Percentiles rank a stretch among this genome's conserved stretches.
Conservation (phyloP, 2,329 filamentous ascomycete genomes). For the Lasiodiplodia sp. region DNA sequence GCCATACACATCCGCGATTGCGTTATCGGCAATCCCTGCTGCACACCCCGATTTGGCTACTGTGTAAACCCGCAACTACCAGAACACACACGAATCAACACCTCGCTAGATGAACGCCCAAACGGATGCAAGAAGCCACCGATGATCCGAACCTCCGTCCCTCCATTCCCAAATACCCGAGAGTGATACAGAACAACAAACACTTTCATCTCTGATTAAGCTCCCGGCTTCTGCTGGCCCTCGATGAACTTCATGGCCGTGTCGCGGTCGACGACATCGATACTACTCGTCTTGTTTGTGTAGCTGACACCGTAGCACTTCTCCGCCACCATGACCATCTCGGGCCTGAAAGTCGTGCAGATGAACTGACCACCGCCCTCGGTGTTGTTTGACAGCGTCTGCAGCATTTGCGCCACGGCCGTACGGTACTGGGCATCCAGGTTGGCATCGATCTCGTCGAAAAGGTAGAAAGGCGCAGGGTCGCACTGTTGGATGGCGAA, state of each 20-base stretch:
- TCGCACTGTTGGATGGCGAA: slow-evolving; percentile 99
- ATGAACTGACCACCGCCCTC: slow-evolving; percentile 80
- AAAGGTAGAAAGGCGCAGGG: slow-evolving; percentile 97
- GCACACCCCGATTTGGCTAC: neutral
- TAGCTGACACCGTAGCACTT: slow-evolving; percentile 98
- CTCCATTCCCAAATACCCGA: neutral
- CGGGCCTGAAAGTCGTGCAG: slow-evolving; percentile 96
- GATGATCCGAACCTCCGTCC: neutral
- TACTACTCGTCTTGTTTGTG: slow-evolving; percentile 88
- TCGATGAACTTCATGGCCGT: slow-evolving; percentile 94
- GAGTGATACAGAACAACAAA: slow-evolving; percentile 3
- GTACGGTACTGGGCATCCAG: slow-evolving; percentile 97
- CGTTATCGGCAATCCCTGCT: slow-evolving; percentile 19
- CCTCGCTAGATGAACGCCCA: slow-evolving; percentile 14
- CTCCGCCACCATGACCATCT: slow-evolving; percentile 94
- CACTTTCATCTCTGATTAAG: no score
- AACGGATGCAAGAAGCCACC: slow-evolving; percentile 18
- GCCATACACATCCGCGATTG: slow-evolving; percentile 17
- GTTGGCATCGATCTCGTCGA: slow-evolving; percentile 98
- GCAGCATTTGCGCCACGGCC: slow-evolving; percentile 87
- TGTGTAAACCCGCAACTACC: neutral
- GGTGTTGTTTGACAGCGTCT: slow-evolving; percentile 53
- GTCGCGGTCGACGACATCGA: slow-evolving; percentile 86
- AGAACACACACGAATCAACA: neutral
- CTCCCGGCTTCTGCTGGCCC: slow-evolving; percentile 67